Conservation (phyloP, 192 early-diverging fungal species). For the Podila epigama region DNA sequence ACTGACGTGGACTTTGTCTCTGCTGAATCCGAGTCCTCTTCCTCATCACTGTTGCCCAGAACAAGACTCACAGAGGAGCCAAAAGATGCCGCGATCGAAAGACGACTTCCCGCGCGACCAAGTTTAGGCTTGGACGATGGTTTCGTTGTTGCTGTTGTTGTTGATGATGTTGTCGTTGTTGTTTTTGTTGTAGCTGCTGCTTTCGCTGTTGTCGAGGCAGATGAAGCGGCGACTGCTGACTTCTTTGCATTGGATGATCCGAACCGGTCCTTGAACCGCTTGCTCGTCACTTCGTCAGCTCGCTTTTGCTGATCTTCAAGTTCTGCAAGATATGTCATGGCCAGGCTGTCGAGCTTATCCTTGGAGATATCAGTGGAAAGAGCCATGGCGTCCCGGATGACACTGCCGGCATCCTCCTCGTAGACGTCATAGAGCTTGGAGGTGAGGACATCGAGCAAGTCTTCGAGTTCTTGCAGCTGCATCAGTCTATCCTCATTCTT, state of each 20-base stretch:
- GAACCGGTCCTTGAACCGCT: constrained; percentile 59
- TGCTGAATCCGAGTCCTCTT: no score
- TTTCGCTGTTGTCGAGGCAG: constrained; percentile 3
- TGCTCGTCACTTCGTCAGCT: constrained; percentile 54
- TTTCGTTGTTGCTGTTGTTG: background rate
- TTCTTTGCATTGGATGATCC: constrained; percentile 16
- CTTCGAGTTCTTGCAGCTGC: constrained; percentile 77
- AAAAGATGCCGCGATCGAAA: constrained; percentile 43
- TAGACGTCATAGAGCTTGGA: constrained; percentile 85
- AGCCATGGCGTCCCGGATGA: constrained; percentile 82
- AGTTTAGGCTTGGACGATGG: constrained; percentile 7
- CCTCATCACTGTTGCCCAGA: background rate
- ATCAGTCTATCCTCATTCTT: constrained; percentile 78
- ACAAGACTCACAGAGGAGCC: constrained; percentile 27
- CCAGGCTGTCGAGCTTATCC: constrained; percentile 74
- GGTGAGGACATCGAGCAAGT: constrained; percentile 82
- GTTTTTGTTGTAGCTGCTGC: background rate
- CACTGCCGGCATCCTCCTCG: constrained; percentile 58
- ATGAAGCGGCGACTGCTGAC: background rate
- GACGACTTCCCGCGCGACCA: constrained; percentile 19
- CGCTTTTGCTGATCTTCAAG: constrained; percentile 60
- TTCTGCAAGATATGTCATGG: constrained; percentile 60
- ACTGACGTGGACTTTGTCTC: no score
- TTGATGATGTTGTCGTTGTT: background rate
- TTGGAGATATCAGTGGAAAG: constrained; percentile 74